These are phyloP conservation scores for Scheffersomyces stambukii DNA, from an alignment of 1,139 yeast species.

Conservation along the genomic window DNA sequence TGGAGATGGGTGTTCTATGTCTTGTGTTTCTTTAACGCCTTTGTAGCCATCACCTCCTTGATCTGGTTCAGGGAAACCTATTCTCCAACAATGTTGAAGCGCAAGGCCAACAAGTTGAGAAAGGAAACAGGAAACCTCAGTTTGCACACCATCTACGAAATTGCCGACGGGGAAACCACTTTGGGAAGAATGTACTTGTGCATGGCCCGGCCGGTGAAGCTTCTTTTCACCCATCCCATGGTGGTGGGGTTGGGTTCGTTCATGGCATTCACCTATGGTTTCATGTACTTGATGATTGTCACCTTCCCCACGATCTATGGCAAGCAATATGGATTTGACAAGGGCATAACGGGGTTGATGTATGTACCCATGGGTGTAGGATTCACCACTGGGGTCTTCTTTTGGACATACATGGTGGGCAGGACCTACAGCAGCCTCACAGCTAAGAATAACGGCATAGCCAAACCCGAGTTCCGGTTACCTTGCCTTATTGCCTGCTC, in stretches of 20 bases:
- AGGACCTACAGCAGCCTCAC: slow-evolving; percentile 26
- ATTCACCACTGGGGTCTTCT: slow-evolving; percentile 33
- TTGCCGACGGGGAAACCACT: slow-evolving; percentile 33
- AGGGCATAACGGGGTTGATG: slow-evolving; percentile 37
- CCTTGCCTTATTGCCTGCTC: slow-evolving; percentile 40
- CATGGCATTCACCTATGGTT: slow-evolving; percentile 45
- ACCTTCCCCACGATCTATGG: slow-evolving; percentile 39
- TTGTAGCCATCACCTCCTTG: slow-evolving; percentile 32
- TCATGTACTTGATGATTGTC: slow-evolving; percentile 44
- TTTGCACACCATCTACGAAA: slow-evolving; percentile 42
- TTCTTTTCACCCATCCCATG: slow-evolving; percentile 44
- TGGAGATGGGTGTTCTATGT: slow-evolving; percentile 48
- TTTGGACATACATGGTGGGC: slow-evolving; percentile 36
- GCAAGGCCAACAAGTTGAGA: slow-evolving; percentile 28
- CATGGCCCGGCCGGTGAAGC: slow-evolving; percentile 35
- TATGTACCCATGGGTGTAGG: slow-evolving; percentile 46
- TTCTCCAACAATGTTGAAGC: slow-evolving; percentile 33
- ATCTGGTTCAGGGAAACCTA: slow-evolving; percentile 38
- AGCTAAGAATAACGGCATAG: slow-evolving; percentile 28
- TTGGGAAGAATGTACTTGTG: slow-evolving; percentile 27
- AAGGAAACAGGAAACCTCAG: slow-evolving; percentile 33
- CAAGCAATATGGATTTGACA: slow-evolving; percentile 30
- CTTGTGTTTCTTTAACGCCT: slow-evolving; percentile 38
- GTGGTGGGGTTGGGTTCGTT: slow-evolving; percentile 43
- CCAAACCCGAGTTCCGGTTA: slow-evolving; percentile 41